Evolutionary conservation across 257 asterid species (phyloP).

Genomic region (Vinca minor): DNA sequence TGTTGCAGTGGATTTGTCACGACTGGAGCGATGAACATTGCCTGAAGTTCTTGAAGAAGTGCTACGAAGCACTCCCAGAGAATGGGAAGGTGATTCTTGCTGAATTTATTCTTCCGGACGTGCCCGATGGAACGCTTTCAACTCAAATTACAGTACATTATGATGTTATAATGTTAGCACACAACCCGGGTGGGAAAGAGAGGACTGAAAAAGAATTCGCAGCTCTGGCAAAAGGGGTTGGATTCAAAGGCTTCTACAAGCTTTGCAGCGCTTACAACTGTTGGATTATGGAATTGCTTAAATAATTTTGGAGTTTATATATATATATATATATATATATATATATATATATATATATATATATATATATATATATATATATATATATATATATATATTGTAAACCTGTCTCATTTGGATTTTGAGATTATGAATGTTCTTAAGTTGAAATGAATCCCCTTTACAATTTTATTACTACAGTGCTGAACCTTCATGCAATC

Average conservation of each 20-base stretch:
- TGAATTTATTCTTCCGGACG: constrained; percentile 66
- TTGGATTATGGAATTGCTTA: constrained; percentile 72
- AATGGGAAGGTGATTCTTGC: constrained; percentile 73
- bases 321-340: too few relatives aligned
- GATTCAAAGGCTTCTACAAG: constrained; percentile 49
- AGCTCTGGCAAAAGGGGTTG: constrained; percentile 58
- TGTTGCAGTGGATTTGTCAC: constrained; percentile 75
- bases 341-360: too few relatives aligned
- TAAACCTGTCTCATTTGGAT: background rate
- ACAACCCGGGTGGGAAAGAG: constrained; percentile 89
- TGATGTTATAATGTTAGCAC: constrained; percentile 80
- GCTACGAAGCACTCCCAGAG: constrained; percentile 66
- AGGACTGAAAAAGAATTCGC: constrained; percentile 83
- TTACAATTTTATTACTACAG: too few relatives aligned
- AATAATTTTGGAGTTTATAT: constrained; percentile 22
- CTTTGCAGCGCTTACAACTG: constrained; percentile 59
- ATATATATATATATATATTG: background rate
- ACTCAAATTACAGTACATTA: constrained; percentile 56
- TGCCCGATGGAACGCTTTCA: constrained; percentile 45
- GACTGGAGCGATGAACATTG: constrained; percentile 89
- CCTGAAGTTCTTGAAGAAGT: constrained; percentile 59
- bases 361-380: too few relatives aligned
- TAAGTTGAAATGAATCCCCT: background rate
- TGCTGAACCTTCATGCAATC: too few relatives aligned
- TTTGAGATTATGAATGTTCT: background rate